Evolutionary conservation across 2,329 filamentous ascomycete genomes (phyloP), one percentile per base, ranked within the genome.

Genomic region (Scytalidium lignicola): DNA sequence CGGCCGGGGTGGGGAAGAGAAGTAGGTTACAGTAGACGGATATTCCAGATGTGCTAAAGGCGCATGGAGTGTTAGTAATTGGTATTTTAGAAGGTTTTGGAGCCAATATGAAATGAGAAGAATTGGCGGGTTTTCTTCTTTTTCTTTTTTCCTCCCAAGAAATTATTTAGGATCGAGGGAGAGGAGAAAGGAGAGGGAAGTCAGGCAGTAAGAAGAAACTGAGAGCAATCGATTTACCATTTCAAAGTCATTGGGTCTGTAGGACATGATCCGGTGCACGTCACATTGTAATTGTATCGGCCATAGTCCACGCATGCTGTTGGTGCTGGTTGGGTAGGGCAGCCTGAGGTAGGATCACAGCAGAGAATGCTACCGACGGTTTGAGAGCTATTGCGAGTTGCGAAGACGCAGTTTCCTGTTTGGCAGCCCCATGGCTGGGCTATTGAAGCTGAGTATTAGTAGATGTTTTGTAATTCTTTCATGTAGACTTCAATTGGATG

Each of bases 11-110:
- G 3, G 48, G 9, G 41, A 55, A 55, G 18, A 39, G 29, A 21
- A 57, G 32, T 32, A 53, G 53, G 41, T 55, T 55, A 47, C 55
- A 57, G 41, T 48, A 57, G 23, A 54, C 18, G 39, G 54, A 55
- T 21, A 57, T 54, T 9, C 55, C 55, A 19, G 53, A 55, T 29
- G 55, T 57, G 26, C 55, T 57, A 43, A 37, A 15, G 15, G 12
- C 26, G 26, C 26, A 28, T 7, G 13, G 26, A 28, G 26, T 13
- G 13, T 28, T 28, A 28, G 26, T 7, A 13, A n/a, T n/a, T n/a
- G n/a, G n/a, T n/a, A n/a, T n/a, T n/a, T 28, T 28, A 28, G 13
- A 13, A 7, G 13, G 26, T 28, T 28, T 28, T 13, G 13, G 26
- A 28, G 13, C 7, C 26, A 28, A 13, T 7, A 7, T 28, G 7